Base-by-base conservation (phyloP, 2,329 filamentous ascomycete genomes). In the Phialemoniopsis sp. region DNA sequence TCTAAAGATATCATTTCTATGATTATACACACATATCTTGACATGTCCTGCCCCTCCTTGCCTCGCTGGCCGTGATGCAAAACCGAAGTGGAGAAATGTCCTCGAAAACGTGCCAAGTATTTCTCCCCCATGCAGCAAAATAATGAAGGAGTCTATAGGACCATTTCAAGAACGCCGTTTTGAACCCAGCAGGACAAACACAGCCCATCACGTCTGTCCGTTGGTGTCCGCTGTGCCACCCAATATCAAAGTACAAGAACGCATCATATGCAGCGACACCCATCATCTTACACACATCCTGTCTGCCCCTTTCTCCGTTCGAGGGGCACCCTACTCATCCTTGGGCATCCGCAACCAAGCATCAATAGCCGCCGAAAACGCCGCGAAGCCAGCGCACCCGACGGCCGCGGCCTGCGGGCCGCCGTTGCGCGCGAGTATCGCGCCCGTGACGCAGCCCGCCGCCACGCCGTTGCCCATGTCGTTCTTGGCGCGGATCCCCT, bases 301-400 rank as follows among this genome's bases (percentile, higher is more conserved):
- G 36, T n/a, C 31, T 13, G 37, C 8, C 29, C 34, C 14, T 16
- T 8, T 14, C 13, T 10, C 5, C 21, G 3, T 29, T 13, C 9
- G 13, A 29, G 13, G 9, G 2, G 36, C 43, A 13, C 45, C 39
- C 51, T 68, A 75, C 42, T 79, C 73, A 36, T 82, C 79, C 60
- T 68, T 79, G 12, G 50, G 50, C 73, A 85, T 84, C 53, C 87
- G 69, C 88, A 96, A 88, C 60, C 89, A 96, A 29, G 80, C 81
- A 72, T 97, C 91, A 59, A 97, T 96, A 1, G 90, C 91, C 13
- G 87, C 82, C 60, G 82, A 87, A 54, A 97, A 97, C 2, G 88
- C 90, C 41, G 93, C 93, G 63, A 98, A 98, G 1, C 91, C 93
- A 12, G 81, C 86, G 62, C 91, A 97, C 1, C 93, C 93, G 4